Percentiles rank a stretch among this genome's conserved stretches.
These are phyloP conservation scores for Phoma herbarum DNA, from an alignment of 2,329 filamentous ascomycete genomes.

Conservation along the genomic window DNA sequence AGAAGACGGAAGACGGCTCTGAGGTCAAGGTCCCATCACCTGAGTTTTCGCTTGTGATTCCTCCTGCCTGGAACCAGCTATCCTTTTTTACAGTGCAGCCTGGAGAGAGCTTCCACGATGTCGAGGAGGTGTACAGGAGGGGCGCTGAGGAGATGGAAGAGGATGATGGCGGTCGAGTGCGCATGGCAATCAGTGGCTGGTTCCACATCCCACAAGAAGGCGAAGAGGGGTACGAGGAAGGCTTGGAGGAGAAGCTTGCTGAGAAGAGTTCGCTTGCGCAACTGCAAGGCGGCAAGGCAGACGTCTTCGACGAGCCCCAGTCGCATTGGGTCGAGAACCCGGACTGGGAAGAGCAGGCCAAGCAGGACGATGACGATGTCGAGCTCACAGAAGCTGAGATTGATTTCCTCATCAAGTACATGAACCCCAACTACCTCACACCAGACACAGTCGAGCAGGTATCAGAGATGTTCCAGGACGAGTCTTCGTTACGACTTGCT, in stretches of 20 bases:
- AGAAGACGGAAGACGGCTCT: slow-evolving; percentile 73
- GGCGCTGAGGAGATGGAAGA: slow-evolving; percentile 67
- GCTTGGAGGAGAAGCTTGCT: slow-evolving; percentile 86
- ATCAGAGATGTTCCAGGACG: slow-evolving; percentile 78
- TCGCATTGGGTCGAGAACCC: slow-evolving; percentile 61
- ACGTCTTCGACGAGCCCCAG: slow-evolving; percentile 85
- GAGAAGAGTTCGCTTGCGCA: slow-evolving; percentile 92
- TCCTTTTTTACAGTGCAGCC: slow-evolving; percentile 98
- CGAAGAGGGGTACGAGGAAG: slow-evolving; percentile 89
- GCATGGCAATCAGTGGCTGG: slow-evolving; percentile 99
- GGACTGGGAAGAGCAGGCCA: slow-evolving; percentile 45
- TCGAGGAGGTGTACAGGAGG: slow-evolving; percentile 91
- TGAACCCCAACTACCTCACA: slow-evolving; percentile 88
- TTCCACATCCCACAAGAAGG: slow-evolving; percentile 97
- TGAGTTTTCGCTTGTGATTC: slow-evolving; percentile 82
- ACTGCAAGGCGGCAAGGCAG: slow-evolving; percentile 83
- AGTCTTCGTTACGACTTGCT: slow-evolving; percentile 83
- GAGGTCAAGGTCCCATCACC: slow-evolving; percentile 81
- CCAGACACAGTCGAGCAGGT: slow-evolving; percentile 90
- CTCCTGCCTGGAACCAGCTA: slow-evolving; percentile 95
- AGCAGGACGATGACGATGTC: slow-evolving; percentile 56
- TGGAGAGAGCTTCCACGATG: slow-evolving; percentile 98
- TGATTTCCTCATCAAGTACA: slow-evolving; percentile 88
- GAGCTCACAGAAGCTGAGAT: slow-evolving; percentile 80
- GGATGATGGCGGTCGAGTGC: slow-evolving; percentile 76